phyloP scores from a whole-genome alignment of 805 yeast species.

The Suhomyces tanzawaensis region DNA sequence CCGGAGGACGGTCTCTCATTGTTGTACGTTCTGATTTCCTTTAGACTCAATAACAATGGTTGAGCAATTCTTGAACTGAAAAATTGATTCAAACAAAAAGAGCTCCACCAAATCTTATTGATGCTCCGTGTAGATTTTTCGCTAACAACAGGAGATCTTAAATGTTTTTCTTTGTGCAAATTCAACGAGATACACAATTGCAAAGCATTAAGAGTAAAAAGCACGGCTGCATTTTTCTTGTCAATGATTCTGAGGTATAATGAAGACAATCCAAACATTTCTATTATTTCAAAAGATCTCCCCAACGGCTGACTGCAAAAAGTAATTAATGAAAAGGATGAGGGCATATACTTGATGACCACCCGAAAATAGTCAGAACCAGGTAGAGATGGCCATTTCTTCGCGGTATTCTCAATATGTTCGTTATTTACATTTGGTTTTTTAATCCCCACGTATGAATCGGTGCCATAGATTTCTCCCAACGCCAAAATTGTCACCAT shows the following conservation, averaged over 20 bases:
- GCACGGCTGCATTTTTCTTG: conserved; percentile 25
- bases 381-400: conserved; percentile 12
- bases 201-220: conserved; percentile 22
- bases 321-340: conserved; percentile 15
- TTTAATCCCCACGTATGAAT: conserved; percentile 8
- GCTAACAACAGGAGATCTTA: conserved; percentile 9
- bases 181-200: conserved; percentile 27
- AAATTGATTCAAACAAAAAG: conserved; percentile 26
- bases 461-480: conserved; percentile 20
- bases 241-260: conserved; percentile 24
- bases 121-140: conserved; percentile 4
- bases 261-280: conserved; percentile 22
- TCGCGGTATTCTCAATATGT: not conserved
- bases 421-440: not conserved
- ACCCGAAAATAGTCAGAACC: conserved; percentile 21
- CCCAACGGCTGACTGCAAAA: conserved; percentile 11
- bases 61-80: conserved; percentile 24
- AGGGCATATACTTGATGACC: conserved; percentile 20
- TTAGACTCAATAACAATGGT: conserved; percentile 19
- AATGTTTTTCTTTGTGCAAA: conserved; percentile 18
- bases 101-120: conserved; percentile 23
- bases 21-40: conserved; percentile 17
- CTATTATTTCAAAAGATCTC: conserved; percentile 21
- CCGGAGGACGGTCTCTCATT: not conserved
- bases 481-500: conserved; percentile 21